Evolutionary conservation across 2,329 filamentous ascomycete species (phyloP).

Genomic region (Ophiostoma tasmaniense): DNA sequence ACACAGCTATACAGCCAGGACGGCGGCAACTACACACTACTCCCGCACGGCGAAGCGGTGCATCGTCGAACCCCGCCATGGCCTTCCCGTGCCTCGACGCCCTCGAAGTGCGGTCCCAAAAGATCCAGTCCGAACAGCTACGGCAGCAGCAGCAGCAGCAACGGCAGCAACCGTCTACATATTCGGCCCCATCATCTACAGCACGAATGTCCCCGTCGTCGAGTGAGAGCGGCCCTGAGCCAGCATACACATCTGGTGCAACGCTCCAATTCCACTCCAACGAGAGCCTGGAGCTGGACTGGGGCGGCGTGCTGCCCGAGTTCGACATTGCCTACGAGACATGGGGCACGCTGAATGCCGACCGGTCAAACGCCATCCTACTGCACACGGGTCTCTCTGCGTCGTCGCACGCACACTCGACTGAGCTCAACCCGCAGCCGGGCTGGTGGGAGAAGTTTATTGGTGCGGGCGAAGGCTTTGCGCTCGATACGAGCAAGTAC

Average conservation of each 20-base stretch:
- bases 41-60: conserved; percentile 29
- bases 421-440: conserved; percentile 72
- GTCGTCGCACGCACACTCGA: conserved; percentile 95
- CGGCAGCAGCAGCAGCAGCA: not conserved
- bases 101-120: conserved; percentile 60
- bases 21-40: conserved; percentile 21
- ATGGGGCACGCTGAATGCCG: conserved; percentile 73
- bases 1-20: not conserved
- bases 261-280: conserved; percentile 68
- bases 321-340: conserved; percentile 91
- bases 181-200: not conserved
- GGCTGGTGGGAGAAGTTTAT: conserved; percentile 99
- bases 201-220: not conserved
- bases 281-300: conserved; percentile 75
- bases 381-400: conserved; percentile 91
- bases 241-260: conserved; percentile 85
- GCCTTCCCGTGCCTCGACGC: conserved; percentile 86
- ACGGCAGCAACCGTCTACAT: not conserved
- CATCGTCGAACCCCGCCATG: conserved; percentile 76
- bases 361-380: conserved; percentile 81
- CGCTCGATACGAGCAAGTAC: conserved; percentile 85
- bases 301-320: conserved; percentile 83
- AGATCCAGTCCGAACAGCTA: conserved; percentile 7
- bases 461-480: conserved; percentile 58
- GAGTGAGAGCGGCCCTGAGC: conserved; percentile 71